Evolutionary conservation across 2,329 filamentous ascomycete species (phyloP), one percentile per base, ranked within the genome.

Genomic region (Scytalidium lignicola): DNA sequence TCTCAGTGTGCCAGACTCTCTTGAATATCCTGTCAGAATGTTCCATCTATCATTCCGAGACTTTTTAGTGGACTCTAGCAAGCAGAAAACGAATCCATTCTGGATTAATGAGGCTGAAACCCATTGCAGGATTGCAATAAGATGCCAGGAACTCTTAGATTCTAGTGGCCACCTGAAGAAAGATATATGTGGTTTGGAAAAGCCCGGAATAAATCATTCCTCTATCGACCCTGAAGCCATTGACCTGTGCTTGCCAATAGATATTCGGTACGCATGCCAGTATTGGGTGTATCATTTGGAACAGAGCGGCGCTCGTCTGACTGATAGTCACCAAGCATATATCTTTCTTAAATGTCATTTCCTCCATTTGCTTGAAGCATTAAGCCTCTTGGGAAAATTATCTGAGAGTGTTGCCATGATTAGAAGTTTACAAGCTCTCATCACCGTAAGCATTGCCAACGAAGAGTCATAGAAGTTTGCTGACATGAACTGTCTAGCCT

Each of bases 31-130:
- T 0, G 43, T 71, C 3, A 58, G 56, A 15, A 49, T 65, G 0
- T 57, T 66, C 2, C 68, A 71, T 47, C 51, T 64, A 6, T 70
- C 69, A 0, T 72, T 72, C 41, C 62, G 63, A 2, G 67, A 71
- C 49, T 72, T 68, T 43, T 65, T 72, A 10, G 26, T 68, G 9
- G 58, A 68, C 47, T 28, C 53, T 6, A 46, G 60, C 9, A 60
- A 55, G 52, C 50, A 57, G 12, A 50, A 52, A 1, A 58, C 49
- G n/a, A 56, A 64, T 28, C 55, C 43, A 0, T 71, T 72, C 55
- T 65, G 65, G 64, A 56, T 71, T 26, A 55, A 73, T n/a, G 64
- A 70, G 51, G 54, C 53, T 43, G 18, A 55, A n/a, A 55, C 60
- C 18, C 61, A 74, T n/a, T 50, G 23, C 55, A 20, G 52, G 46